Evolutionary conservation across 805 yeast genomes (phyloP).

Genomic region (Pichia heedii): DNA sequence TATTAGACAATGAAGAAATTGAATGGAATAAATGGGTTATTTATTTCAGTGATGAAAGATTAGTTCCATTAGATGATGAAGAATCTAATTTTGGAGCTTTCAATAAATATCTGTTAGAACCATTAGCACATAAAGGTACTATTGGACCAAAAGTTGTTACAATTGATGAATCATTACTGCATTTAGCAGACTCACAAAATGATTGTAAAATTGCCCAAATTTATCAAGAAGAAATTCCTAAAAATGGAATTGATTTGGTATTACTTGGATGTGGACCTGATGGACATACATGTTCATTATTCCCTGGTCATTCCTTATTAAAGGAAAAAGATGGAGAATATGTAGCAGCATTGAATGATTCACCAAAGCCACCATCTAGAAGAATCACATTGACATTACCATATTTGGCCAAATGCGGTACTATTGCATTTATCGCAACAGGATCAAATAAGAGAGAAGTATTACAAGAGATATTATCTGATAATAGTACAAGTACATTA

Average conservation of each 20-base stretch:
- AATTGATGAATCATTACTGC: constrained; percentile 53
- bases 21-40: constrained; percentile 73
- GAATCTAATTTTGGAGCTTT: constrained; percentile 85
- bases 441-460: constrained; percentile 77
- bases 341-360: constrained; percentile 63
- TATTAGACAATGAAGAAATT: constrained; percentile 46
- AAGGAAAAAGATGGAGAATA: constrained; percentile 42
- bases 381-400: constrained; percentile 86
- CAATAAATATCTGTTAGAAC: constrained; percentile 49
- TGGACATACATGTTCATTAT: constrained; percentile 89
- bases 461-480: constrained; percentile 34
- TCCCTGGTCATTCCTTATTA: constrained; percentile 67
- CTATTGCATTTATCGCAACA: constrained; percentile 78
- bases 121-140: constrained; percentile 33
- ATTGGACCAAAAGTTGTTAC: constrained; percentile 53
- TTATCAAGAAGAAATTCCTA: constrained; percentile 53
- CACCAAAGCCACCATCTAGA: constrained; percentile 92
- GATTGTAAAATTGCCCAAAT: constrained; percentile 51
- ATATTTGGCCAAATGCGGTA: constrained; percentile 43
- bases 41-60: constrained; percentile 83
- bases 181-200: constrained; percentile 39
- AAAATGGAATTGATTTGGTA: constrained; percentile 47
- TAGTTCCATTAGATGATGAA: constrained; percentile 71
- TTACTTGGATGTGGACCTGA: constrained; percentile 92
- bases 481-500: constrained; percentile 28